phyloP scores from a whole-genome alignment of 2,329 filamentous ascomycete genomes.

The Colletotrichum sp. region DNA sequence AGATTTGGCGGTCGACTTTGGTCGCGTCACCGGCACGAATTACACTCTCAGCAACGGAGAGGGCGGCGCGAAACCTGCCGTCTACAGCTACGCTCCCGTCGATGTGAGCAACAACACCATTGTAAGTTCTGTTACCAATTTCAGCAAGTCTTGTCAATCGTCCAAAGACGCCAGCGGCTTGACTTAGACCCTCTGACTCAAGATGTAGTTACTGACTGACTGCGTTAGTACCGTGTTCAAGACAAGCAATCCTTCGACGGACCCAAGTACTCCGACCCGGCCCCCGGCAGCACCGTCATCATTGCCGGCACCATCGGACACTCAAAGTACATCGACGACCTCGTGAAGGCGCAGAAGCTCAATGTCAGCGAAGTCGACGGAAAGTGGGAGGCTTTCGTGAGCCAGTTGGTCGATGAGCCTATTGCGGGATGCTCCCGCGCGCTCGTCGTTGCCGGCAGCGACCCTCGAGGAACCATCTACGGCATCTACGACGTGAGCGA shows the following conservation, averaged over 20 bases:
- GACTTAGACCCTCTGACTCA: accelerated
- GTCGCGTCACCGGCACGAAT: constrained; percentile 71
- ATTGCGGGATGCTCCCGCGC: constrained; percentile 61
- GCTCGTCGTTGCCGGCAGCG: constrained; percentile 71
- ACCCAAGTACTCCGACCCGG: constrained; percentile 46
- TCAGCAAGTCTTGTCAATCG: not conserved
- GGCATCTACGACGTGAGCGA: constrained; percentile 75
- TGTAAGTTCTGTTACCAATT: constrained; percentile 33
- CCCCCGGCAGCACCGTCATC: constrained; percentile 57
- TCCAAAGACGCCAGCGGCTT: not conserved
- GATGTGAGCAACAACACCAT: constrained; percentile 52
- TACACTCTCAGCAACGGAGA: constrained; percentile 61
- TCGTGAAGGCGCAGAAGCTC: constrained; percentile 61
- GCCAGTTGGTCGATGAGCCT: constrained; percentile 62
- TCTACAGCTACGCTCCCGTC: constrained; percentile 48
- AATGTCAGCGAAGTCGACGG: constrained; percentile 63
- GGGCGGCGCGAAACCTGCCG: constrained; percentile 36
- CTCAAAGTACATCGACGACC: constrained; percentile 64
- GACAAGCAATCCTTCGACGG: constrained; percentile 48
- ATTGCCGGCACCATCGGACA: constrained; percentile 73
- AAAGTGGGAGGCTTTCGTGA: constrained; percentile 74
- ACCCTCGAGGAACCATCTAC: constrained; percentile 70
- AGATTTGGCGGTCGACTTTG: constrained; percentile 73
- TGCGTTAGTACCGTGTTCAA: constrained; percentile 45
- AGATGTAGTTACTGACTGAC: not conserved